Evolutionary conservation across 2,329 filamentous ascomycete genomes (phyloP), one percentile per base, ranked within the genome.

Genomic region (Colletotrichum australisinense): DNA sequence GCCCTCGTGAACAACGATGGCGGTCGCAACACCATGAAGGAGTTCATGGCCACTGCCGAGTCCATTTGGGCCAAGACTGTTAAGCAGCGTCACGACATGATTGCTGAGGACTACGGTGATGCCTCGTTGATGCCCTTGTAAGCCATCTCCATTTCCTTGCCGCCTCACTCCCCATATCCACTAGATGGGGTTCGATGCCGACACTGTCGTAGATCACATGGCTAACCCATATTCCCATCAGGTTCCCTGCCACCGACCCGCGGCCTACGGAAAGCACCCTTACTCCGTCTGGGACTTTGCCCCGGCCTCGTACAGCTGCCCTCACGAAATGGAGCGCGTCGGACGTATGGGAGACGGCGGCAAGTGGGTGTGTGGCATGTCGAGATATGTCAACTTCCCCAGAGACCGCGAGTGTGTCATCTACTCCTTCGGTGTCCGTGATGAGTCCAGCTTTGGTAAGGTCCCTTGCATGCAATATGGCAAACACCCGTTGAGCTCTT

Each of bases 321-420:
- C 84, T 4, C 80, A 83, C 67, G 83, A 84, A 38, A 78, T 85
- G 19, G 81, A 84, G 71, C 79, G 84, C 7, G 76, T 85, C 3
- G 83, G 83, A 3, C 76, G 79, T 5, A 74, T 83, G 5, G 83
- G 83, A 35, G 83, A 84, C 52, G 83, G 84, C n/a, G 84, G 84
- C 26, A 85, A 85, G 74, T 84, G 82, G 81, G 80, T 84, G 16
- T 85, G 83, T 75, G 83, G 83, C 49, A 83, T 84, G 80, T 80
- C 78, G 7, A 75, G 78, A n/a, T 83, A 81, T 69, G 81, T 82
- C 73, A 75, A 75, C 14, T 74, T 77, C 58, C 75, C 75, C 14
- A 71, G 63, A 28, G 72, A 67, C 42, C 72, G 63, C 38, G 77
- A 79, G 12, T 80, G 79, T 64, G 70, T 82, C 67, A 79, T 84